Percentiles rank a stretch among this genome's conserved stretches.
phyloP scores from a whole-genome alignment of 192 early-diverging fungal species.

The Spinellus fusiger region DNA sequence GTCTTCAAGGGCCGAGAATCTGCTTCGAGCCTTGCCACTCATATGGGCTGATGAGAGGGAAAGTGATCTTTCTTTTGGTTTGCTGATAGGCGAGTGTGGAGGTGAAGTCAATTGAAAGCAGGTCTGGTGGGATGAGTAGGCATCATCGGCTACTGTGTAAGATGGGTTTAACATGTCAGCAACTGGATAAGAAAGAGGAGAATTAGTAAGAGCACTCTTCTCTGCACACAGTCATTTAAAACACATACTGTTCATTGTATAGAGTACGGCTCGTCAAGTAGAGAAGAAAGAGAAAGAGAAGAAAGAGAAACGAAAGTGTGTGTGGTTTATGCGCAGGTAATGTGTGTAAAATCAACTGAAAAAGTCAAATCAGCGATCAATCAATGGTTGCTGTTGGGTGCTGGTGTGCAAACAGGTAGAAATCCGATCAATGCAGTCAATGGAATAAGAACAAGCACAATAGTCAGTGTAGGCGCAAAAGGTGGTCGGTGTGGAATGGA shows the following conservation, averaged over 20 bases:
- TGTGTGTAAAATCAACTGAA: too few relatives aligned
- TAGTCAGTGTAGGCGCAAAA: too few relatives aligned
- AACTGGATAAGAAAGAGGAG: neutral
- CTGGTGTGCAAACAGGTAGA: too few relatives aligned
- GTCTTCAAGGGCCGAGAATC: conserved; percentile 28
- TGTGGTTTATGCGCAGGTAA: neutral
- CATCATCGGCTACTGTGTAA: neutral
- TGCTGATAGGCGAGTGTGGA: neutral
- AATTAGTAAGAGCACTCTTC: neutral
- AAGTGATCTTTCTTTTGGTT: neutral
- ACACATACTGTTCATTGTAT: neutral
- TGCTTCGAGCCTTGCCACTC: conserved; percentile 24
- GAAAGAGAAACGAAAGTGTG: neutral
- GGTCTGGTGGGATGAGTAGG: neutral
- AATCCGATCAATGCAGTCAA: too few relatives aligned
- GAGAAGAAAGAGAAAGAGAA: neutral
- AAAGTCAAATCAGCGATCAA: too few relatives aligned
- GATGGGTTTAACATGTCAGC: neutral
- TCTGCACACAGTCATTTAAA: neutral
- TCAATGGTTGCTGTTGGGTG: too few relatives aligned
- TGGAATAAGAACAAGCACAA: too few relatives aligned
- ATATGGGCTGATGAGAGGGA: neutral
- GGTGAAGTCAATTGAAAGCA: neutral
- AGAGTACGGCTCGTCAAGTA: too few relatives aligned
- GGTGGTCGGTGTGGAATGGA: neutral